phyloP scores from a whole-genome alignment of 768 basidiomycete species.

The Pleurotus salmoneostramineus region DNA sequence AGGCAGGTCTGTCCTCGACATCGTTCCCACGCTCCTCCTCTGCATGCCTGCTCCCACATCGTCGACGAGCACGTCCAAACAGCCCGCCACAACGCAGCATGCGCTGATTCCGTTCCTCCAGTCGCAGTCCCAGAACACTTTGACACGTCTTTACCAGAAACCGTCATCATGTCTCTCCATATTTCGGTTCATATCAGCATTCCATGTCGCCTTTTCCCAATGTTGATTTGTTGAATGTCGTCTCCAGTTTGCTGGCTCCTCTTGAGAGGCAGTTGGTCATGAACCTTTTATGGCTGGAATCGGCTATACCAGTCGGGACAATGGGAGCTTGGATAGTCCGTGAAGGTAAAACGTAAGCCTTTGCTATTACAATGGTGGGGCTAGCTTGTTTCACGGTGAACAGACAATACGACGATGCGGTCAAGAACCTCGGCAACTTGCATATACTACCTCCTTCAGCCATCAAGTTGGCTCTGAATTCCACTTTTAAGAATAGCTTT shows the following conservation, averaged over 20 bases:
- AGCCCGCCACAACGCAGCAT: conserved; percentile 41
- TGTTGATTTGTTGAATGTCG: conserved; percentile 16
- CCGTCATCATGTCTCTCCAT: conserved; percentile 90
- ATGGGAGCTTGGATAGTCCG: conserved; percentile 76
- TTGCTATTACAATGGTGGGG: conserved; percentile 2
- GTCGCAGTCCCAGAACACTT: conserved; percentile 70
- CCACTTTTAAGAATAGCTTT: conserved; percentile 74
- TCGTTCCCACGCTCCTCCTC: conserved; percentile 17
- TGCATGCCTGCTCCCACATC: conserved; percentile 21
- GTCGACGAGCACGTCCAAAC: conserved; percentile 11
- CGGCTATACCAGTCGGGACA: conserved; percentile 57
- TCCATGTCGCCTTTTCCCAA: conserved; percentile 6
- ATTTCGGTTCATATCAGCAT: conserved; percentile 57
- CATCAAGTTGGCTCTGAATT: conserved; percentile 64
- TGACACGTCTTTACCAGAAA: conserved; percentile 76
- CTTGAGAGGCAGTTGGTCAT: conserved; percentile 83
- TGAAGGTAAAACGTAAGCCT: conserved; percentile 64
- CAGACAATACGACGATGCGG: conserved; percentile 71
- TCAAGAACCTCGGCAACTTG: conserved; percentile 58
- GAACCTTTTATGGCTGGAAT: conserved; percentile 87
- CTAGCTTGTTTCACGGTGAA: not conserved
- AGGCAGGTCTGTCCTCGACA: not conserved
- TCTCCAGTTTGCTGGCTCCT: conserved; percentile 63
- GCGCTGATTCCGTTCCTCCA: conserved; percentile 76
- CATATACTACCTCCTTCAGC: conserved; percentile 64